Conservation (phyloP, 2,329 filamentous ascomycete species). For the Ilyonectria robusta region DNA sequence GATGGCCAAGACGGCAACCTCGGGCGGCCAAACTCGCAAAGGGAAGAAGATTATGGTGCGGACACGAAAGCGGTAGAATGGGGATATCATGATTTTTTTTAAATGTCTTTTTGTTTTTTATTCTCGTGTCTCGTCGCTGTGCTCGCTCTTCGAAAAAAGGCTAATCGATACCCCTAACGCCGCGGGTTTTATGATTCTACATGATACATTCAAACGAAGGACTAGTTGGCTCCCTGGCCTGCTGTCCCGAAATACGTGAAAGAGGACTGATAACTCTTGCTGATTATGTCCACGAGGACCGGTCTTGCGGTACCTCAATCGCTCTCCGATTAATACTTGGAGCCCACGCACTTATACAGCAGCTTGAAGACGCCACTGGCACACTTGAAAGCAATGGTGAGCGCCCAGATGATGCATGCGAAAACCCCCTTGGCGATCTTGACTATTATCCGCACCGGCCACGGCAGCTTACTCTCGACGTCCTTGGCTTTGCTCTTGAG, state of each 20-base stretch:
- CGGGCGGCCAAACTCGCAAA: constrained; percentile 70
- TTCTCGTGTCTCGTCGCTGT: constrained; percentile 41
- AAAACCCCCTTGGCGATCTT: constrained; percentile 68
- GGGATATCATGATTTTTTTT: constrained; percentile 23
- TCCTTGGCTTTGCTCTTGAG: constrained; percentile 56
- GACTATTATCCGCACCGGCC: constrained; percentile 62
- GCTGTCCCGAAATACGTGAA: constrained; percentile 12
- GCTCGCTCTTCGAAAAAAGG: constrained; percentile 35
- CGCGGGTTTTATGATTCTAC: constrained; percentile 46
- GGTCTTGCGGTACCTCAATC: not conserved
- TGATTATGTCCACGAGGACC: constrained; percentile 20
- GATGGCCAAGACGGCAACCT: constrained; percentile 76
- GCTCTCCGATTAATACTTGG: constrained; percentile 53
- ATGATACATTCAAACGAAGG: constrained; percentile 40
- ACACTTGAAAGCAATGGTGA: constrained; percentile 70
- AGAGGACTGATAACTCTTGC: constrained; percentile 9
- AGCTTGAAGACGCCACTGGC: constrained; percentile 65
- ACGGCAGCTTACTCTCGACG: constrained; percentile 65
- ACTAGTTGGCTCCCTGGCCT: constrained; percentile 13
- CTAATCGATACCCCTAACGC: constrained; percentile 49
- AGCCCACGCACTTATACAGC: constrained; percentile 65
- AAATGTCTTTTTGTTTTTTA: constrained; percentile 36
- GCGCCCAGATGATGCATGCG: constrained; percentile 71
- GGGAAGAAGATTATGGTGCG: constrained; percentile 75
- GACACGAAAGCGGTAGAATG: constrained; percentile 70